Conservation (phyloP, 805 yeast species). For the Tetrapisispora namnaoensis region DNA sequence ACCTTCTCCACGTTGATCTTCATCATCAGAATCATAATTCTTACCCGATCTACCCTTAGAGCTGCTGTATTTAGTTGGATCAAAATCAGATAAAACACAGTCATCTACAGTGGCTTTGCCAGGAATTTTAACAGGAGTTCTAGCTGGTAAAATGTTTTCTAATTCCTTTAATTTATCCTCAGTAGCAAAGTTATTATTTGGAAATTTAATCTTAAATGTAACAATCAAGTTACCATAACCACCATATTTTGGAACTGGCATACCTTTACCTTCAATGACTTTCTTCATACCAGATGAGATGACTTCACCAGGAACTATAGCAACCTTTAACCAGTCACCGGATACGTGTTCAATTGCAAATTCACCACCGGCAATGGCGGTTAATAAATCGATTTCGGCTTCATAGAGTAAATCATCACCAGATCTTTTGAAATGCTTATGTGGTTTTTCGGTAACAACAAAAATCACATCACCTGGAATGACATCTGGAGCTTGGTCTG, state of each 20-base stretch:
- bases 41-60: slow-evolving; percentile 31
- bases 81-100: slow-evolving; percentile 58
- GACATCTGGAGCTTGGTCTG: slow-evolving; percentile 92
- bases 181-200: slow-evolving; percentile 56
- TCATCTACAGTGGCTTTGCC: slow-evolving; percentile 72
- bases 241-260: slow-evolving; percentile 89
- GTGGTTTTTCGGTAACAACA: slow-evolving; percentile 83
- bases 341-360: slow-evolving; percentile 80
- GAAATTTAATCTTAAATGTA: slow-evolving; percentile 85
- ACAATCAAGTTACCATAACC: slow-evolving; percentile 80
- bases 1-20: slow-evolving; percentile 35
- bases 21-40: slow-evolving; percentile 47
- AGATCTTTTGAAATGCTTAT: slow-evolving; percentile 71
- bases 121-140: slow-evolving; percentile 54
- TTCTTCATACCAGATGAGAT: slow-evolving; percentile 75
- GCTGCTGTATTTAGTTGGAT: slow-evolving; percentile 47
- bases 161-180: slow-evolving; percentile 68
- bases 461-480: slow-evolving; percentile 96
- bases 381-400: slow-evolving; percentile 81
- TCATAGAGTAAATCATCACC: slow-evolving; percentile 80
- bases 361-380: slow-evolving; percentile 95
- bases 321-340: slow-evolving; percentile 81
- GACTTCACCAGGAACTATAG: slow-evolving; percentile 85
- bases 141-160: slow-evolving; percentile 71
- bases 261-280: slow-evolving; percentile 88